Percentiles rank a stretch among this genome's conserved stretches.
These are phyloP conservation scores for Eremothecium sinecaudum DNA, from an alignment of 1,139 yeast genomes.

Conservation along the genomic window DNA sequence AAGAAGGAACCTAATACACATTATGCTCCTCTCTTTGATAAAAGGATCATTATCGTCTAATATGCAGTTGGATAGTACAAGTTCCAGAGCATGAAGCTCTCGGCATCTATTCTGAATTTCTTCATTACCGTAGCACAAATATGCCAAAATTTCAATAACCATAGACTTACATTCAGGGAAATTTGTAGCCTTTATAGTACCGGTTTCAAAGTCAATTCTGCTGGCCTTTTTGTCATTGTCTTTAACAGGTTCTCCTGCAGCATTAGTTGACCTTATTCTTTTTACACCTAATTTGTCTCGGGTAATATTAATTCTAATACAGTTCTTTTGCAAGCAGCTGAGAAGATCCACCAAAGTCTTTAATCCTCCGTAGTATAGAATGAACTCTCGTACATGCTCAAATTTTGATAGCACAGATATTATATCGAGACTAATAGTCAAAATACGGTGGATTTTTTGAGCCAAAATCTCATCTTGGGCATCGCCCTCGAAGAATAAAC, in stretches of 20 bases:
- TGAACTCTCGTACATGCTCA: slow-evolving; percentile 44
- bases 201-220: slow-evolving; percentile 17
- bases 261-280: slow-evolving; percentile 25
- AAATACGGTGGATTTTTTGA: slow-evolving; percentile 13
- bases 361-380: slow-evolving; percentile 43
- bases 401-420: slow-evolving; percentile 43
- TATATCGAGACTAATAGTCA: slow-evolving; percentile 37
- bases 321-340: slow-evolving; percentile 40
- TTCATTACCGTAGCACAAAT: slow-evolving; percentile 42
- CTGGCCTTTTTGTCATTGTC: slow-evolving; percentile 12
- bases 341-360: slow-evolving; percentile 39
- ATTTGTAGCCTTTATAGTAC: slow-evolving; percentile 29
- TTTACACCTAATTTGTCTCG: slow-evolving; percentile 27
- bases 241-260: slow-evolving; percentile 24
- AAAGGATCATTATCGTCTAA: slow-evolving; percentile 85
- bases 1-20: slow-evolving; percentile 63
- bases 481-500: slow-evolving; percentile 20
- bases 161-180: slow-evolving; percentile 57
- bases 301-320: slow-evolving; percentile 32
- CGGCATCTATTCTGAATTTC: slow-evolving; percentile 61
- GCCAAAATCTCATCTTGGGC: slow-evolving; percentile 17
- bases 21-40: slow-evolving; percentile 74
- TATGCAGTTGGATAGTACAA: slow-evolving; percentile 70
- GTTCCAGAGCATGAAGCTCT: slow-evolving; percentile 55
- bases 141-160: slow-evolving; percentile 52